A percentile compares a stretch with the other conserved stretches of the same genome.
phyloP scores from a whole-genome alignment of 1,284 basidiomycete species.

The Cutaneotrichosporon cavernicola region DNA sequence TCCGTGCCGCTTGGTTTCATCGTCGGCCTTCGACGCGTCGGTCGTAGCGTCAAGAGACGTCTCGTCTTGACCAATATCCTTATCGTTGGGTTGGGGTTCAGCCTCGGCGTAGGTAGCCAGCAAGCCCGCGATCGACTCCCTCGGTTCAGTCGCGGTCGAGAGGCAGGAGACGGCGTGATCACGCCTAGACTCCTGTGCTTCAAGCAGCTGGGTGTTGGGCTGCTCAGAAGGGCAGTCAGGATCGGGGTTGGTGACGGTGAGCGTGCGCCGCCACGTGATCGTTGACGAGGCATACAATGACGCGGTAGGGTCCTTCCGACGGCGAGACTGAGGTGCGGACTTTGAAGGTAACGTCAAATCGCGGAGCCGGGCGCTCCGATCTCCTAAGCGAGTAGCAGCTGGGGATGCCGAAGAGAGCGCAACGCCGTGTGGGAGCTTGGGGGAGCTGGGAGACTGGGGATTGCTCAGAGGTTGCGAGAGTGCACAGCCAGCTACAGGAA shows the following conservation, averaged over 20 bases:
- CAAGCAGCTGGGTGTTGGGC: no score
- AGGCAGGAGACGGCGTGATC: no score
- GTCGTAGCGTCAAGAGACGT: not conserved
- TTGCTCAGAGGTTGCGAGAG: no score
- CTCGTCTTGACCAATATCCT: not conserved
- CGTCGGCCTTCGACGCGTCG: not conserved
- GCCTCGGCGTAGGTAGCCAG: not conserved
- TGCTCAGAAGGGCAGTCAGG: not conserved
- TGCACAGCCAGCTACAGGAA: no score
- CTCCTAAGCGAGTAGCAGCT: no score
- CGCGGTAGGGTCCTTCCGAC: not conserved
- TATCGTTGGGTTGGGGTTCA: not conserved
- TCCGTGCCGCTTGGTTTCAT: not conserved
- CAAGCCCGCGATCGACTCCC: no score
- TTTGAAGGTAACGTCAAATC: not conserved
- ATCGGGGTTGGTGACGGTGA: constrained; percentile 32
- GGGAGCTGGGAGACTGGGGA: no score
- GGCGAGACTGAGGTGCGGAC: not conserved
- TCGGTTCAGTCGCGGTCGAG: no score
- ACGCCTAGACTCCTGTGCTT: no score
- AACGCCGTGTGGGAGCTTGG: no score
- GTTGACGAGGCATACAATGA: not conserved
- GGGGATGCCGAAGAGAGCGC: no score
- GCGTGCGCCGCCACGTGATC: constrained; percentile 7
- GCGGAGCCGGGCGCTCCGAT: no score